phyloP scores from a whole-genome alignment of 495 filamentous ascomycete genomes.

The Aspergillus heteromorphus region DNA sequence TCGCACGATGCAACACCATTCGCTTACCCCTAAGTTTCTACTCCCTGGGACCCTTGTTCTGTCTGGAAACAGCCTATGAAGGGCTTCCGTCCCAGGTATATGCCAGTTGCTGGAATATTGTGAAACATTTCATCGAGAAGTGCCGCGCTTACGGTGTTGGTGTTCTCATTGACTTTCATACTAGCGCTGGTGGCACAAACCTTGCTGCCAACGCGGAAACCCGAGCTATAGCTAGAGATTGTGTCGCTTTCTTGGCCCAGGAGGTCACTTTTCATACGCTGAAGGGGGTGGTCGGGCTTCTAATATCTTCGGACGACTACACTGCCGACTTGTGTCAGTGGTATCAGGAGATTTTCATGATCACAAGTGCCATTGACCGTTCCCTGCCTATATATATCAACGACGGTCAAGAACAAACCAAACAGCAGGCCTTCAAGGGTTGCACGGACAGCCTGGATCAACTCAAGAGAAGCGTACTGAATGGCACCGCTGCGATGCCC shows the following conservation, averaged over 20 bases:
- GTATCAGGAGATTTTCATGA: slow-evolving; percentile 44
- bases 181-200: slow-evolving; percentile 47
- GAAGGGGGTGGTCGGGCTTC: slow-evolving; percentile 43
- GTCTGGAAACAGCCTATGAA: slow-evolving; percentile 44
- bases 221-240: slow-evolving; percentile 31
- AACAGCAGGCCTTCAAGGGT: slow-evolving; percentile 35
- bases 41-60: slow-evolving; percentile 44
- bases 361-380: slow-evolving; percentile 36
- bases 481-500: slow-evolving; percentile 33
- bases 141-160: slow-evolving; percentile 42
- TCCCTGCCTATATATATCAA: slow-evolving; percentile 49
- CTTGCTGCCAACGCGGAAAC: slow-evolving; percentile 36
- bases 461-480: slow-evolving; percentile 39
- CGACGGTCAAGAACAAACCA: slow-evolving; percentile 43
- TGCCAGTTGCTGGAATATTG: slow-evolving; percentile 41
- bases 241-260: slow-evolving; percentile 38
- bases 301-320: slow-evolving; percentile 28
- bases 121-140: slow-evolving; percentile 33
- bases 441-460: slow-evolving; percentile 52
- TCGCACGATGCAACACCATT: slow-evolving; percentile 45
- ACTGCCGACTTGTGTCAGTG: slow-evolving; percentile 46
- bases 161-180: slow-evolving; percentile 51
- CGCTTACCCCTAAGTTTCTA: slow-evolving; percentile 54
- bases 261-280: slow-evolving; percentile 30
- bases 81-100: slow-evolving; percentile 37